phyloP scores from a whole-genome alignment of 495 filamentous ascomycete genomes.

The Aspergillus saccharolyticus region DNA sequence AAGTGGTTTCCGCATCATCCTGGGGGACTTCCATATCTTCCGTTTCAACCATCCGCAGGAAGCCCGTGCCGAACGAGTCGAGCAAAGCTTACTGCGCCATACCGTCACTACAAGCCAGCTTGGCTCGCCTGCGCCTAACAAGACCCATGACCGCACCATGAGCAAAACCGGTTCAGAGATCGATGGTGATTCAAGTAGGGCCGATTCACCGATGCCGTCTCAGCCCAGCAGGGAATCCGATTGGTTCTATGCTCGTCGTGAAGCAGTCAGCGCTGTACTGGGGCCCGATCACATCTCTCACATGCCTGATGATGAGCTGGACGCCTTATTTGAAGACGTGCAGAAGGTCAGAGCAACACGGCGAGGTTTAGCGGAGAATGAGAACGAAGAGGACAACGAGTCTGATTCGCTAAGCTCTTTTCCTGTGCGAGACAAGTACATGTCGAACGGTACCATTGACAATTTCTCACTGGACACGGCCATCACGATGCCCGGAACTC shows the following conservation, averaged over 20 bases:
- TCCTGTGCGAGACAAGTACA: slow-evolving; percentile 88
- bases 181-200: slow-evolving; percentile 64
- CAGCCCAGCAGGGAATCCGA: slow-evolving; percentile 73
- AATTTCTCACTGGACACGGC: slow-evolving; percentile 95
- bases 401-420: slow-evolving; percentile 85
- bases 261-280: slow-evolving; percentile 84
- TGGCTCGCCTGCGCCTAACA: slow-evolving; percentile 60
- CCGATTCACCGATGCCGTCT: slow-evolving; percentile 74
- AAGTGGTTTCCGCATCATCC: slow-evolving; percentile 89
- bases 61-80: slow-evolving; percentile 85
- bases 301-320: slow-evolving; percentile 89
- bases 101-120: slow-evolving; percentile 80
- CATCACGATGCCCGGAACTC: slow-evolving; percentile 89
- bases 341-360: slow-evolving; percentile 80
- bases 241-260: slow-evolving; percentile 90
- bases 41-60: slow-evolving; percentile 98
- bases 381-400: slow-evolving; percentile 86
- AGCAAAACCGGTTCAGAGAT: slow-evolving; percentile 71
- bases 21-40: slow-evolving; percentile 99
- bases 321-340: slow-evolving; percentile 92
- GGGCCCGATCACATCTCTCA: slow-evolving; percentile 87
- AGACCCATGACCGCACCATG: slow-evolving; percentile 69
- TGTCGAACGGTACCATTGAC: slow-evolving; percentile 91
- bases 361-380: slow-evolving; percentile 63
- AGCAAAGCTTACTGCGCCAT: slow-evolving; percentile 83